Percentiles rank a stretch among this genome's conserved stretches.
phyloP scores from a whole-genome alignment of 2,329 filamentous ascomycete species.

The Mariannaea sp. region DNA sequence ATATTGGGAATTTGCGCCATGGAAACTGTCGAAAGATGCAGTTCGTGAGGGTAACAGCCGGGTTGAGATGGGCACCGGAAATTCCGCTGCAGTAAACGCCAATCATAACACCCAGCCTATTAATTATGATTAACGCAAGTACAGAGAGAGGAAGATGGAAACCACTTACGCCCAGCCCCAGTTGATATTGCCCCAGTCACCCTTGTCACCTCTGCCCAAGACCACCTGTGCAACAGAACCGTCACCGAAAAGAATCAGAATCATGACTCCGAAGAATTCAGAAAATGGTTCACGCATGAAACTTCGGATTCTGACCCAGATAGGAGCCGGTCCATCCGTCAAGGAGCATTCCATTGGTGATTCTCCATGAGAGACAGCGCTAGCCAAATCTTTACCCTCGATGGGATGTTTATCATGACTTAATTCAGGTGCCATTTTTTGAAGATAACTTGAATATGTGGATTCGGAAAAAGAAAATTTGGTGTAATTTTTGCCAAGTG shows the following conservation, averaged over 20 bases:
- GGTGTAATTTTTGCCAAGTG: no score
- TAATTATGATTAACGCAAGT: no score
- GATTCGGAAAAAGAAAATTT: no score
- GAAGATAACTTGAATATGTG: no score
- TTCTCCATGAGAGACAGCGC: no score
- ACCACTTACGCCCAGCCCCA: constrained; percentile 55
- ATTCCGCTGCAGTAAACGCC: constrained; percentile 57
- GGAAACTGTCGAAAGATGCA: constrained; percentile 2
- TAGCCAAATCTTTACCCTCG: no score
- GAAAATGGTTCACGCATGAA: constrained; percentile 48
- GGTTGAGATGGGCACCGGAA: background rate
- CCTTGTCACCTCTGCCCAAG: constrained; percentile 56
- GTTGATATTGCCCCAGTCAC: constrained; percentile 54
- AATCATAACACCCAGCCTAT: constrained; percentile 67
- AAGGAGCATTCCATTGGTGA: no score
- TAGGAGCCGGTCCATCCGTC: no score
- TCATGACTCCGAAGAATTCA: constrained; percentile 71
- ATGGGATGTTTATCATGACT: no score
- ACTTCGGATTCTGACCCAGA: no score
- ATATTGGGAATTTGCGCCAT: background rate
- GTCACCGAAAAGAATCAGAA: constrained; percentile 71
- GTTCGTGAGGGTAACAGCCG: background rate
- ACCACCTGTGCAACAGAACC: constrained; percentile 72
- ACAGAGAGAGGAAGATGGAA: no score
- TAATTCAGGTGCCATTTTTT: no score